Base-by-base conservation (phyloP, 2,329 filamentous ascomycete genomes). In the Fusarium sp. region DNA sequence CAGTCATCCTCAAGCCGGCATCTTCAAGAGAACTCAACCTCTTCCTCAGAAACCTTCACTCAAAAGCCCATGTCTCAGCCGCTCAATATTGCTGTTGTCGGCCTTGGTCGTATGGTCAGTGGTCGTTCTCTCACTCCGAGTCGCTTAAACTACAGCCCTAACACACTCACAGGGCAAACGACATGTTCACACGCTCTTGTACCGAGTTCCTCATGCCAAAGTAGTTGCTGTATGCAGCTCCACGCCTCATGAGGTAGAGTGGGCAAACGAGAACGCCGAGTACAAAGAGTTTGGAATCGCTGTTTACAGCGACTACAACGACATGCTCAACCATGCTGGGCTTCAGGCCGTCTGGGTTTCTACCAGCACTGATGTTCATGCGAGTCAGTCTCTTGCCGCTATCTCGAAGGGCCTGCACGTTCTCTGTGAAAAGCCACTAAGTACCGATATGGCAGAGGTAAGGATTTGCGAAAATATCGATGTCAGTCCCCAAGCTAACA, bases 361-460 rank as follows among this genome's bases (percentile, higher is more conserved):
- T 1, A 74, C 73, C 18, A 73, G 68, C 11, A 75, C 74, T 0
- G 68, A 73, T 11, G 69, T 71, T 0, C 73, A 76, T 11, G 69
- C 74, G 2, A 71, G 65, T 1, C 71, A 75, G 36, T 70, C 74
- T 0, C 38, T 75, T 1, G 35, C 58, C 11, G 74, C 71, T 0
- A 73, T 76, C 4, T 54, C 33, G 0, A 70, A 74, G 8, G 65
- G 63, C 6, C 63, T 74, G 4, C 74, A 76, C 1, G 69, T 76
- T 2, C 61, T 76, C 6, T 76, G 74, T 4, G 74, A 76, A 65
- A 76, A 76, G 57, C 74, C 74, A 2, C 38, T 76, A 35, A 76
- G 73, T 8, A 75, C 73, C 7, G 42, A 71, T 0, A 73, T 90
- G 22, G 88, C 90, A 65, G 83, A 90, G n/a, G n/a, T n/a, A n/a